Base-by-base conservation (phyloP, 768 basidiomycete genomes). In the Tulasnella sp. region DNA sequence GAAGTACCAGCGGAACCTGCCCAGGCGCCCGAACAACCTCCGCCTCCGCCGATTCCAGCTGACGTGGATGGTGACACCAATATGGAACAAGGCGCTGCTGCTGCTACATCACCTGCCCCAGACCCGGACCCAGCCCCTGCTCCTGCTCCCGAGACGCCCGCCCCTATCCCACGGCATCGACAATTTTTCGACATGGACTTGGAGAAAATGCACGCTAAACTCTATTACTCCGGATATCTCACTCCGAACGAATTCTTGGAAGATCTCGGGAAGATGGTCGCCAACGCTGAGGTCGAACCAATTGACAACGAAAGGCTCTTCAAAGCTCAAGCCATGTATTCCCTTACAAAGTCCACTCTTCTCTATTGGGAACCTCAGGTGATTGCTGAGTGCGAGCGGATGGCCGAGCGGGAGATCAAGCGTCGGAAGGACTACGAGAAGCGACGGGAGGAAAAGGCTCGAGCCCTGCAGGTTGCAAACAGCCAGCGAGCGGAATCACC, bases 251-350 rank as follows among this genome's bases (percentile, higher is more conserved):
- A 92, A 71, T 97, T 99, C 83, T 85, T 98, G 8, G 86, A 89
- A n/a, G 84, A 84, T 74, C 75, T 84, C 40, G 75, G 78, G 41
- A 77, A 77, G 37, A 83, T 85, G 44, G 80, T 81, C 67, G 78
- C 79, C 67, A 85, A 85, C 74, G 83, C 83, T 62, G 91, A 94
- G 75, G 84, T 94, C 71, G 84, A 85, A 73, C 90, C 89, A 81
- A 92, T 94, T 75, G 88, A 98, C 78, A 78, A 81, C 17, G 96
- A 98, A 7, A 84, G 92, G 47, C 79, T 92, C 52, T 86, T 86
- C 77, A 90, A 89, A 74, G 92, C 96, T 0, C 90, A 93, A 74
- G 90, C 92, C 42, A 93, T 99, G 93, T 86, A 89, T 74, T 93
- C 88, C 29, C 90, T 92, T 19, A 84, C 92, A 1, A 84, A 97